Evolutionary conservation across 1,284 basidiomycete genomes (phyloP).

Genomic region (Kalmanozyma brasiliensis): DNA sequence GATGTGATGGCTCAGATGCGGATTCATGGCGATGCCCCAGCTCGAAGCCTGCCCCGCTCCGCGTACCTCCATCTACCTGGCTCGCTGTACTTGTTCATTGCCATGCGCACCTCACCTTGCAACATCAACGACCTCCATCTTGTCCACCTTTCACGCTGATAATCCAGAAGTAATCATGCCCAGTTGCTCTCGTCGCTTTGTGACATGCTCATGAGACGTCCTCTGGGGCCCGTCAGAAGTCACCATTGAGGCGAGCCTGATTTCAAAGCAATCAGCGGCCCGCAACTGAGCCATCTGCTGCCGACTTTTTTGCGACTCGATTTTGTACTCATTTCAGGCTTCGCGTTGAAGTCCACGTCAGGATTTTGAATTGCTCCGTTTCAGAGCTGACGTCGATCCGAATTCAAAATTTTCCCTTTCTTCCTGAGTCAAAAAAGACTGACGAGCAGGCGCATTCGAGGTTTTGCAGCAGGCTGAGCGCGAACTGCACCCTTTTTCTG

Average conservation of each 20-base stretch:
- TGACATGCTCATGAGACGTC: too few relatives aligned
- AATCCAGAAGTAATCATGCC: too few relatives aligned
- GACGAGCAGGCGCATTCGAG: constrained; percentile 4
- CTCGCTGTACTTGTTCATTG: too few relatives aligned
- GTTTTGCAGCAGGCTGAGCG: constrained; percentile 8
- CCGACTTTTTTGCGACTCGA: neutral
- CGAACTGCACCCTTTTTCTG: neutral
- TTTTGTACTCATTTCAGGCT: neutral
- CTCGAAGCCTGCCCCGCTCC: too few relatives aligned
- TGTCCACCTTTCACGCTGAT: too few relatives aligned
- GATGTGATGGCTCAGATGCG: neutral
- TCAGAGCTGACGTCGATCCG: constrained; percentile 12
- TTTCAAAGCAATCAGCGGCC: constrained; percentile 25
- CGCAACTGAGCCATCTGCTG: constrained; percentile 1
- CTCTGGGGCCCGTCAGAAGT: too few relatives aligned
- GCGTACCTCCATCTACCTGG: too few relatives aligned
- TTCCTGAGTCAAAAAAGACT: neutral
- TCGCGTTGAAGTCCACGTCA: constrained; percentile 7
- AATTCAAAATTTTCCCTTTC: constrained; percentile 17
- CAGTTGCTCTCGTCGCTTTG: too few relatives aligned
- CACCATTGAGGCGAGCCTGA: constrained; percentile 22
- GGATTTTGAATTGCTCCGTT: constrained; percentile 9
- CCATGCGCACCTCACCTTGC: too few relatives aligned
- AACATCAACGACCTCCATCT: too few relatives aligned
- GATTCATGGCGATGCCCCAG: constrained; percentile 19